phyloP scores from a whole-genome alignment of 768 basidiomycete species.

The Artomyces pyxidatus region DNA sequence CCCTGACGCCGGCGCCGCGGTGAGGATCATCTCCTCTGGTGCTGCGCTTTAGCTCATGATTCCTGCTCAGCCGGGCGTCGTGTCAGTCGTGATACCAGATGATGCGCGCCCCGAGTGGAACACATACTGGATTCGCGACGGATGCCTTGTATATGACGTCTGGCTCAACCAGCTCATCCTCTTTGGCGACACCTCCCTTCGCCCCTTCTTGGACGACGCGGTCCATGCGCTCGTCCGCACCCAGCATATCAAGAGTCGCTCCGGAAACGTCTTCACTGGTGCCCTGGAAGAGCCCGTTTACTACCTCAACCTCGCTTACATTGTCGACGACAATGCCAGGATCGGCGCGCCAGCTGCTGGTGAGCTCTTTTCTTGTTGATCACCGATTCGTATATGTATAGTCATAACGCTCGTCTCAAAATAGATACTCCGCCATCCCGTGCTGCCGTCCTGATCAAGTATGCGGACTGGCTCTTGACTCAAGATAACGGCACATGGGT shows the following conservation, averaged over 20 bases:
- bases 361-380: neutral
- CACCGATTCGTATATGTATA: neutral
- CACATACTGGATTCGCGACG: conserved; percentile 5
- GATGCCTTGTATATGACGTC: conserved; percentile 3
- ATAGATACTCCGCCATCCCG: conserved; percentile 7
- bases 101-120: neutral
- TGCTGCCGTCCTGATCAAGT: conserved; percentile 3
- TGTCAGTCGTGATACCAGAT: neutral
- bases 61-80: conserved; percentile 2
- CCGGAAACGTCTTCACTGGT: conserved; percentile 8
- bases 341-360: conserved; percentile 6
- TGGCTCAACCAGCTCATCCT: conserved; percentile 6
- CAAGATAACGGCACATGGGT: conserved; percentile 4
- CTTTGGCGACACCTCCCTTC: neutral
- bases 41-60: neutral
- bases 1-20: conserved; percentile 11
- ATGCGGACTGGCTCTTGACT: conserved; percentile 8
- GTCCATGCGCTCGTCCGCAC: conserved; percentile 3
- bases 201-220: conserved; percentile 4
- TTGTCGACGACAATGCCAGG: neutral
- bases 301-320: neutral
- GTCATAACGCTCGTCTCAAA: neutral
- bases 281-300: conserved; percentile 7
- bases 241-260: conserved; percentile 7
- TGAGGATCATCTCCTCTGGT: neutral